Conservation (phyloP, 441 rosid species). For the Erodium chrysanthum region DNA sequence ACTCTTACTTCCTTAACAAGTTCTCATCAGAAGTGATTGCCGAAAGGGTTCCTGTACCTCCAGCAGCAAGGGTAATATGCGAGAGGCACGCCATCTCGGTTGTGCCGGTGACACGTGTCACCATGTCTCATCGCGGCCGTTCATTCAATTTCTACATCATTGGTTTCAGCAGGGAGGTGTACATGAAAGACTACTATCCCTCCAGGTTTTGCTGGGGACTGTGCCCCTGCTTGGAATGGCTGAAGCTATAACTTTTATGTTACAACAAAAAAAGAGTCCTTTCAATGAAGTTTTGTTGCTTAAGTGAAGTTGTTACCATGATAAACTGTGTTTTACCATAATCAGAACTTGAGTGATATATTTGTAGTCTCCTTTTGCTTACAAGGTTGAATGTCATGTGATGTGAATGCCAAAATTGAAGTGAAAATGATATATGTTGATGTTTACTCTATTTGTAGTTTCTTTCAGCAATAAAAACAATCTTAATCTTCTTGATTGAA, state of each 20-base stretch:
- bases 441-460: too few relatives aligned
- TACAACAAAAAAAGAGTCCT: too few relatives aligned
- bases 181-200: conserved; percentile 87
- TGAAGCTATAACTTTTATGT: conserved; percentile 40
- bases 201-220: conserved; percentile 91
- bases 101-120: conserved; percentile 82
- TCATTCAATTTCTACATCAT: conserved; percentile 79
- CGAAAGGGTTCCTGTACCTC: conserved; percentile 55
- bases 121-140: conserved; percentile 61
- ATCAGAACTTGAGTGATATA: too few relatives aligned
- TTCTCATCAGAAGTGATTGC: conserved; percentile 87
- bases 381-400: too few relatives aligned
- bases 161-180: conserved; percentile 77
- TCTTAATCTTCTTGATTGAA: too few relatives aligned
- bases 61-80: conserved; percentile 68
- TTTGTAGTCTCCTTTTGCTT: too few relatives aligned
- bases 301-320: too few relatives aligned
- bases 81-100: conserved; percentile 84
- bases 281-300: too few relatives aligned
- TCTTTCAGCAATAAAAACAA: too few relatives aligned
- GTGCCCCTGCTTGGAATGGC: conserved; percentile 93
- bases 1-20: conserved; percentile 78
- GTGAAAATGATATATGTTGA: too few relatives aligned
- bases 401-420: too few relatives aligned
- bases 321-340: too few relatives aligned